phyloP scores from a whole-genome alignment of 805 yeast species.

The Yarrowia porcina region DNA sequence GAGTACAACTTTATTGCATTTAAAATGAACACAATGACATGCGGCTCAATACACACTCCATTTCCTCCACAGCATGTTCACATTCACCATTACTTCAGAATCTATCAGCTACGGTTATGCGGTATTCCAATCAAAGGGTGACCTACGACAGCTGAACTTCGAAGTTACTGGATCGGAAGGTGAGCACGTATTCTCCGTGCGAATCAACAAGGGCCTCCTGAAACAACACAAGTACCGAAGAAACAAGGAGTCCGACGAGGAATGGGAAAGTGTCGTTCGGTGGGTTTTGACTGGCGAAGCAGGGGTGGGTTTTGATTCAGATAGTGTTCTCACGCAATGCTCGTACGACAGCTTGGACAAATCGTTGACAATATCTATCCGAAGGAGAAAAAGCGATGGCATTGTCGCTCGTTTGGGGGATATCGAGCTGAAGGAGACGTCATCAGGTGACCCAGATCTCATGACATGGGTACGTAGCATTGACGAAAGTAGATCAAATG shows the following conservation, averaged over 20 bases:
- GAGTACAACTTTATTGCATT: too few relatives aligned
- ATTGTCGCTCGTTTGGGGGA: slow-evolving; percentile 1
- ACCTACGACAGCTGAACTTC: slow-evolving; percentile 1
- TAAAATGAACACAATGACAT: too few relatives aligned
- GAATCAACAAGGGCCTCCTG: slow-evolving; percentile 4
- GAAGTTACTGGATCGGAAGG: slow-evolving; percentile 20
- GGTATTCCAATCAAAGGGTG: slow-evolving; percentile 13
- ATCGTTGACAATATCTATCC: slow-evolving; percentile 7
- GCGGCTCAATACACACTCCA: background rate
- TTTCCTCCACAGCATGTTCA: background rate
- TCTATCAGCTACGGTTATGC: slow-evolving; percentile 11
- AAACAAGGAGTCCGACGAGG: slow-evolving; percentile 23
- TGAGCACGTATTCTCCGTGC: background rate
- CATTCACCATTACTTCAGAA: slow-evolving; percentile 10
- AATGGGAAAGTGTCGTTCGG: slow-evolving; percentile 13
- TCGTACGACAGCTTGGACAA: slow-evolving; percentile 20
- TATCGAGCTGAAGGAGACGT: slow-evolving; percentile 11
- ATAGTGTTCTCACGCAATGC: background rate
- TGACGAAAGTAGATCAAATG: background rate
- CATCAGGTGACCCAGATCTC: slow-evolving; percentile 12
- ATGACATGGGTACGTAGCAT: background rate
- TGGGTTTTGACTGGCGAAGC: slow-evolving; percentile 22
- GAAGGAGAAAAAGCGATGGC: slow-evolving; percentile 3
- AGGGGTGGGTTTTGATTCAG: background rate
- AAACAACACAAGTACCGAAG: slow-evolving; percentile 17